Percentiles rank a stretch among this genome's conserved stretches.
phyloP scores from a whole-genome alignment of 805 yeast genomes.

The Candida awuae region DNA sequence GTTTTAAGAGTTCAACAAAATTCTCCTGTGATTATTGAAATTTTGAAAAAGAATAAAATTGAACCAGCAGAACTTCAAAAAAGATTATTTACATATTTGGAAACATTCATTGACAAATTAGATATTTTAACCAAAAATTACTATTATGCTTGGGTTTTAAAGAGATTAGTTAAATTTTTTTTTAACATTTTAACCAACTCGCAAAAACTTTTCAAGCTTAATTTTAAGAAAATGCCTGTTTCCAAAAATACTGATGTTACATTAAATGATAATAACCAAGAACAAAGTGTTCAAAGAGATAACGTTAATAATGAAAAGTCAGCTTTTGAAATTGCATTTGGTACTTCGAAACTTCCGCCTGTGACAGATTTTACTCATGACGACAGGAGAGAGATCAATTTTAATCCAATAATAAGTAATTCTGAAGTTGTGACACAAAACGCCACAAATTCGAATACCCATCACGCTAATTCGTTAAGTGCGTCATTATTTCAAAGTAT shows the following conservation, averaged over 20 bases:
- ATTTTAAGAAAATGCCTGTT: constrained; percentile 22
- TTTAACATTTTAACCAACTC: constrained; percentile 30
- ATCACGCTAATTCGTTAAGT: too few relatives aligned
- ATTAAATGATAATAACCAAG: constrained; percentile 7
- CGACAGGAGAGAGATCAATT: constrained; percentile 7
- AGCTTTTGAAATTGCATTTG: constrained; percentile 31
- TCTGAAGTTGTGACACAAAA: constrained; percentile 1
- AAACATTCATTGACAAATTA: constrained; percentile 29
- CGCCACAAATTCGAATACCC: background rate
- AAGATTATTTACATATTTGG: constrained; percentile 28
- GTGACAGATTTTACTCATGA: constrained; percentile 26
- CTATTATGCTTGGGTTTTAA: constrained; percentile 40
- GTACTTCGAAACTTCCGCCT: constrained; percentile 30
- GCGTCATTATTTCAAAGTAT: background rate
- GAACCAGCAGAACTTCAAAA: constrained; percentile 28
- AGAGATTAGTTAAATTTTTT: constrained; percentile 34
- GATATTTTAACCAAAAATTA: constrained; percentile 32
- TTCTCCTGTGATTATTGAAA: constrained; percentile 29
- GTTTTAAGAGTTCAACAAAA: constrained; percentile 38
- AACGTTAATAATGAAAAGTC: constrained; percentile 16
- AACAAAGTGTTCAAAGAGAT: constrained; percentile 9
- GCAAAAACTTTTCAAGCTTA: constrained; percentile 27
- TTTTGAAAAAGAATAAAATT: constrained; percentile 27
- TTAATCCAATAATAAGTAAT: constrained; percentile 6
- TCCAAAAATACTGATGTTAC: background rate